phyloP scores from a whole-genome alignment of 331 rosid genomes.

The Arachis monticola region DNA sequence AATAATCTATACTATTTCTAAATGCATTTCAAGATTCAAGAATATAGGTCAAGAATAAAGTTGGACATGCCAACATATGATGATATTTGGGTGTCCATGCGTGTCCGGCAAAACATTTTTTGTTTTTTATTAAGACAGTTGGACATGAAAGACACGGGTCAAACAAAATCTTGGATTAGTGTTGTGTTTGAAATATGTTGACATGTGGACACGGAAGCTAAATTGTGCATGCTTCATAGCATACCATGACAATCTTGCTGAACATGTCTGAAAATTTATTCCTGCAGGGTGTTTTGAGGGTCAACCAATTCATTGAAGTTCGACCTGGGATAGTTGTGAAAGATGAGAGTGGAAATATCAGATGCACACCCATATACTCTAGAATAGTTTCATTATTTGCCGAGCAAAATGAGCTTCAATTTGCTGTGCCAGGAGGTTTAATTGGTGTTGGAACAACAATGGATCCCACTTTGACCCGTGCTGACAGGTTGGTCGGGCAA shows the following conservation, averaged over 20 bases:
- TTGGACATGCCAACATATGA: too few species aligned
- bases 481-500: constrained; percentile 95
- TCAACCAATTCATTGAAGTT: constrained; percentile 91
- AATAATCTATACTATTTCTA: too few species aligned
- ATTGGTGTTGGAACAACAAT: constrained; percentile 95
- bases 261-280: constrained; percentile 33
- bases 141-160: too few species aligned
- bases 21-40: too few species aligned
- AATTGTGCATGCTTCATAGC: too few species aligned
- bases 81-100: too few species aligned
- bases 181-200: not conserved
- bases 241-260: not conserved
- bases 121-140: too few species aligned
- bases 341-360: constrained; percentile 84
- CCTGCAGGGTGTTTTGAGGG: constrained; percentile 88
- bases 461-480: constrained; percentile 98
- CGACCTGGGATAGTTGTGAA: constrained; percentile 97
- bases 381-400: constrained; percentile 90
- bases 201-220: not conserved
- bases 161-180: too few species aligned
- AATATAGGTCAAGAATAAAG: too few species aligned
- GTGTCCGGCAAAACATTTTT: too few species aligned
- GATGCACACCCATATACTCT: constrained; percentile 92
- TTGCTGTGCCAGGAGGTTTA: constrained; percentile 92
- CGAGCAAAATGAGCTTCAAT: constrained; percentile 90